These are phyloP conservation scores for Berkeleyomyces basicola DNA, from an alignment of 2,329 filamentous ascomycete genomes.

Conservation along the genomic window DNA sequence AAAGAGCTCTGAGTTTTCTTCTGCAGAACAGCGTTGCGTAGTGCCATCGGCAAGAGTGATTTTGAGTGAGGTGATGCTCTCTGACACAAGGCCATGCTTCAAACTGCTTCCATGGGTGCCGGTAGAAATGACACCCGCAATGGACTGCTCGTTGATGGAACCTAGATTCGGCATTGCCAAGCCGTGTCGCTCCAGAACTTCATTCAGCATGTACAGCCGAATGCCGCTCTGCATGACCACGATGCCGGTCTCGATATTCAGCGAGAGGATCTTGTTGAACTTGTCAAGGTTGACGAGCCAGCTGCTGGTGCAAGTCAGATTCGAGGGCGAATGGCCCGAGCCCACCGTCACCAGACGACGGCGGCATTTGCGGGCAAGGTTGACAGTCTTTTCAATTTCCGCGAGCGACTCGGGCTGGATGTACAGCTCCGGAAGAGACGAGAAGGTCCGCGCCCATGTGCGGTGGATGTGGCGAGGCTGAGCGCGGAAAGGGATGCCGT, in stretches of 20 bases:
- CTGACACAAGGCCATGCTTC: conserved; percentile 66
- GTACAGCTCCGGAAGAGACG: conserved; percentile 77
- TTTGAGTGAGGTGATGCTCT: conserved; percentile 56
- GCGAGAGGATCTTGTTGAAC: conserved; percentile 53
- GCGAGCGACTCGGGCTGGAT: conserved; percentile 62
- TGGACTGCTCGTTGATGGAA: conserved; percentile 86
- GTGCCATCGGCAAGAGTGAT: conserved; percentile 71
- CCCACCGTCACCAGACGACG: conserved; percentile 75
- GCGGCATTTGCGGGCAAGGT: conserved; percentile 63
- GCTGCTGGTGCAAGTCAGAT: conserved; percentile 79
- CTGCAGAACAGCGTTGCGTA: conserved; percentile 51
- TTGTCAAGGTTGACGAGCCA: conserved; percentile 92
- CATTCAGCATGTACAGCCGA: conserved; percentile 56
- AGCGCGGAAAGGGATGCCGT: conserved; percentile 55
- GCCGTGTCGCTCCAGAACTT: conserved; percentile 54
- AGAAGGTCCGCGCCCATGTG: conserved; percentile 91
- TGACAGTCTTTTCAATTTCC: conserved; percentile 73
- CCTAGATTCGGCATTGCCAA: conserved; percentile 83
- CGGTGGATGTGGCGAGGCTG: conserved; percentile 57
- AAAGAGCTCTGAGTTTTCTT: conserved; percentile 63
- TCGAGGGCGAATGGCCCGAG: conserved; percentile 79
- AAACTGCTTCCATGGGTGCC: conserved; percentile 85
- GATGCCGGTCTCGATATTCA: conserved; percentile 48
- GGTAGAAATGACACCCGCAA: conserved; percentile 82
- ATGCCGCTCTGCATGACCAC: conserved; percentile 82